Evolutionary conservation across 176 grass and related monocot species (phyloP).

Genomic region (Lolium multiflorum): DNA sequence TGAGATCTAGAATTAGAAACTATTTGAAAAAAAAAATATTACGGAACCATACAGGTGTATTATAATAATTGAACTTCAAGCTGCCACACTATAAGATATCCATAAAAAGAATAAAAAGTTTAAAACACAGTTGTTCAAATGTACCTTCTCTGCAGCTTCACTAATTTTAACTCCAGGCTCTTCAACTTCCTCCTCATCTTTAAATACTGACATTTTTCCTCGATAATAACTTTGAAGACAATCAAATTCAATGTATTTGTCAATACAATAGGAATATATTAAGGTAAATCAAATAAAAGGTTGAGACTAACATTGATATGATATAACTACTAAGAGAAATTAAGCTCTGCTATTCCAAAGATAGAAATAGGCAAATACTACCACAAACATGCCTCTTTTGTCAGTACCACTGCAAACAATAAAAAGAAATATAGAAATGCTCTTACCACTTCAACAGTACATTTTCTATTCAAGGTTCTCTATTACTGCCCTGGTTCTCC

Average conservation of each 20-base stretch:
- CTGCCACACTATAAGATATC: not conserved
- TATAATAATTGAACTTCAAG: not conserved
- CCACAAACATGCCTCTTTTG: not conserved
- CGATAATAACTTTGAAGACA: slow-evolving; percentile 71
- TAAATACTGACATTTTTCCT: slow-evolving; percentile 67
- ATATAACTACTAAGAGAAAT: not conserved
- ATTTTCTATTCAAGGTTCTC: too few species aligned
- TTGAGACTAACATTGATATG: not conserved
- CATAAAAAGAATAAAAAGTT: not conserved
- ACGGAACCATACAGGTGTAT: not conserved
- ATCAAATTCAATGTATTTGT: not conserved
- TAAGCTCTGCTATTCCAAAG: not conserved
- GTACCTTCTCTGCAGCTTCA: slow-evolving; percentile 95
- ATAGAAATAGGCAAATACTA: not conserved
- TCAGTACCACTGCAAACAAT: not conserved
- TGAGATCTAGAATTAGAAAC: too few species aligned
- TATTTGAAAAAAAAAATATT: not conserved
- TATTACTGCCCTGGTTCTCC: too few species aligned
- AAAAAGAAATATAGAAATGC: too few species aligned
- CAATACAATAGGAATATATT: slow-evolving; percentile 27
- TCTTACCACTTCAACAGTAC: too few species aligned
- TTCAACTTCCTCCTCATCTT: slow-evolving; percentile 61
- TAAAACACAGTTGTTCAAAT: slow-evolving; percentile 20
- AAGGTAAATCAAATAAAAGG: not conserved
- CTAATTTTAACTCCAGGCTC: slow-evolving; percentile 66